Evolutionary conservation across 1,284 basidiomycete genomes (phyloP).

Genomic region (Melanopsichium pennsylvanicum): DNA sequence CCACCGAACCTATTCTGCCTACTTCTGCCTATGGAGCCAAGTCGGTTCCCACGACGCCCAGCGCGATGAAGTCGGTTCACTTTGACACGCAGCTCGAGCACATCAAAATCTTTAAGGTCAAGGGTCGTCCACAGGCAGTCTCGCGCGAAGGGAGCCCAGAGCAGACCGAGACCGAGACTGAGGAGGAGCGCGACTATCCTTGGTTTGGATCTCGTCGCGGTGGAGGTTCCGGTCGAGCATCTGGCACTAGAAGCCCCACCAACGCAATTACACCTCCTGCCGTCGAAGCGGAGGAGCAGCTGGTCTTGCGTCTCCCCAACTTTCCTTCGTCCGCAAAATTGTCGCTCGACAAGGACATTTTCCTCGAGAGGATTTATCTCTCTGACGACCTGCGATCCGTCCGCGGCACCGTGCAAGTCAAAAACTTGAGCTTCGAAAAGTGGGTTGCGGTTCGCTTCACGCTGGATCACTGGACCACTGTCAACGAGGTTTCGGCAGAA

Average conservation of each 20-base stretch:
- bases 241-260: slow-evolving; percentile 25
- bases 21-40: slow-evolving; percentile 45
- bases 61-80: slow-evolving; percentile 80
- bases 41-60: slow-evolving; percentile 71
- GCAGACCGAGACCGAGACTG: slow-evolving; percentile 82
- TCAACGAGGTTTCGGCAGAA: slow-evolving; percentile 85
- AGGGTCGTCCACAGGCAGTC: slow-evolving; percentile 91
- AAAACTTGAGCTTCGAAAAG: slow-evolving; percentile 87
- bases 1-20: slow-evolving; percentile 68
- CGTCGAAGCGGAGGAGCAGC: slow-evolving; percentile 52
- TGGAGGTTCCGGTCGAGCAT: slow-evolving; percentile 14
- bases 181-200: slow-evolving; percentile 67
- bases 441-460: slow-evolving; percentile 89
- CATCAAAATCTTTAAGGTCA: slow-evolving; percentile 89
- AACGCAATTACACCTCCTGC: slow-evolving; percentile 23
- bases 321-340: slow-evolving; percentile 68
- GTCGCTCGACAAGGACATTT: slow-evolving; percentile 68
- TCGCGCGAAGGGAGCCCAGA: slow-evolving; percentile 88
- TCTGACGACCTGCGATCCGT: slow-evolving; percentile 73
- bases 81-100: slow-evolving; percentile 87
- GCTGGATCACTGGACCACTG: slow-evolving; percentile 93
- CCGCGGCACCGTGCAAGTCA: slow-evolving; percentile 78
- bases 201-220: slow-evolving; percentile 45
- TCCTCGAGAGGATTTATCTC: slow-evolving; percentile 71
- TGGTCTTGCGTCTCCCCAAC: slow-evolving; percentile 69